phyloP scores from a whole-genome alignment of 2,329 filamentous ascomycete genomes.

The Colletotrichum siamense region DNA sequence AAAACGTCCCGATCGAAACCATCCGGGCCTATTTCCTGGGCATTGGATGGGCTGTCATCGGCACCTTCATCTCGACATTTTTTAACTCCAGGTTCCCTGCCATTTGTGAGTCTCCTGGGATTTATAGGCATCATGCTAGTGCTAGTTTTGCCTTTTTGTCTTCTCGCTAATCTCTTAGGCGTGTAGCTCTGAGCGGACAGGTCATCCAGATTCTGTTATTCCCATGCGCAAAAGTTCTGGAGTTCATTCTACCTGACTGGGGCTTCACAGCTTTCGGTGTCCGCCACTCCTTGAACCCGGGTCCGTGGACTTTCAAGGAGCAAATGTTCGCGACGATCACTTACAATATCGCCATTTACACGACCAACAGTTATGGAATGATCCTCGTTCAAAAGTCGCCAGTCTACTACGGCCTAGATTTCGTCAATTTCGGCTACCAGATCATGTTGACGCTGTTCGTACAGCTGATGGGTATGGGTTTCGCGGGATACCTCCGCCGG shows the following conservation, averaged over 20 bases:
- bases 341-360: constrained; percentile 40
- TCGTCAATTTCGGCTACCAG: constrained; percentile 44
- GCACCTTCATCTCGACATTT: constrained; percentile 44
- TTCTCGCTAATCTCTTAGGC: not conserved
- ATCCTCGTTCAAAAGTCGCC: constrained; percentile 36
- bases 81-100: constrained; percentile 45
- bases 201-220: constrained; percentile 52
- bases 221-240: constrained; percentile 50
- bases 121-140: not conserved
- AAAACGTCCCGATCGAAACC: constrained; percentile 42
- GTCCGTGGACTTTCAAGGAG: constrained; percentile 47
- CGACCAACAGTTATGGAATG: constrained; percentile 39
- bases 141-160: not conserved
- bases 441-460: constrained; percentile 43
- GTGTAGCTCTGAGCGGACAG: constrained; percentile 33
- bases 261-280: constrained; percentile 42
- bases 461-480: constrained; percentile 48
- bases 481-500: constrained; percentile 42
- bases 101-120: constrained; percentile 31
- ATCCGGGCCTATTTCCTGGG: constrained; percentile 48
- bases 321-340: constrained; percentile 48
- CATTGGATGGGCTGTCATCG: constrained; percentile 42
- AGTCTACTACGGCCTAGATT: constrained; percentile 47
- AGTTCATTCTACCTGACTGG: constrained; percentile 48
- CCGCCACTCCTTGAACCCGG: constrained; percentile 42